A percentile compares a stretch with the other conserved stretches of the same genome.
Conservation (phyloP, 805 yeast genomes). For the Ascoidea asiatica region DNA sequence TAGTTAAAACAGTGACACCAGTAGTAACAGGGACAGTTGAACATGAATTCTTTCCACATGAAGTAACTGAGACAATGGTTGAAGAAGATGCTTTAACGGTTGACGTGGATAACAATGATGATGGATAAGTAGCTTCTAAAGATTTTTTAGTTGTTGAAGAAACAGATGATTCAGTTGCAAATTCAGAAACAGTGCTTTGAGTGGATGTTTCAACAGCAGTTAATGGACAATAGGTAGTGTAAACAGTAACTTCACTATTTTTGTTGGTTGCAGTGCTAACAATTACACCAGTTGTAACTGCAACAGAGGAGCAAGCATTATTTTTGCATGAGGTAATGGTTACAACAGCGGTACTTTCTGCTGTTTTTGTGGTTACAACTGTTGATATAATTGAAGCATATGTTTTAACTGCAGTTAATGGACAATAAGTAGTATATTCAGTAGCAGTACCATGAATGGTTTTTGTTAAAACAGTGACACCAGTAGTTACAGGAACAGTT, state of each 20-base stretch:
- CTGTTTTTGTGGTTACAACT: background rate
- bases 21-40: slow-evolving; percentile 5
- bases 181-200: background rate
- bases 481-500: slow-evolving; percentile 2
- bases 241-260: background rate
- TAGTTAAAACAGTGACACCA: slow-evolving; percentile 10
- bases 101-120: too few species aligned
- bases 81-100: background rate
- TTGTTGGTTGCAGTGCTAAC: too few species aligned
- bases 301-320: slow-evolving; percentile 8
- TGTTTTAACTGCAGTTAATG: background rate
- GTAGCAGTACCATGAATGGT: background rate
- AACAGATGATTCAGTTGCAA: background rate
- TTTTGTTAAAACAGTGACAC: background rate
- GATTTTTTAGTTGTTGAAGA: background rate
- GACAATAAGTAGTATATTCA: background rate
- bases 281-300: background rate
- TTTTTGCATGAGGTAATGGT: slow-evolving; percentile 15
- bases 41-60: background rate
- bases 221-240: background rate
- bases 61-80: background rate
- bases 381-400: background rate
- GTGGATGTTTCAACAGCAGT: background rate
- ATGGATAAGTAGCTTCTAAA: too few species aligned
- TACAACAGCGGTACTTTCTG: slow-evolving; percentile 17